Conservation (phyloP, 352 stramenopile species). For the Pythium myriotylum region DNA sequence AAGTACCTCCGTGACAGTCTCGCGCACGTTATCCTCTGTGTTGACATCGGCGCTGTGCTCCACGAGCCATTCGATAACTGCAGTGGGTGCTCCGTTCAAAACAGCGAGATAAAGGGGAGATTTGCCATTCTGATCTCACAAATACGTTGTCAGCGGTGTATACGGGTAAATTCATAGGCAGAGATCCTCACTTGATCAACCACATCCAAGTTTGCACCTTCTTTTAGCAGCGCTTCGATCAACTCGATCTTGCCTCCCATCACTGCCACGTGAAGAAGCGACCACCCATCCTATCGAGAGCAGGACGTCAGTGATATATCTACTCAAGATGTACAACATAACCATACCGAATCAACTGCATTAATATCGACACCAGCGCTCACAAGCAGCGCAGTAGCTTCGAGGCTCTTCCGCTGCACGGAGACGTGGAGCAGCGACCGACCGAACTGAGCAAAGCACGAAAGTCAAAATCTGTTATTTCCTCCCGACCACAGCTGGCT, state of each 20-base stretch:
- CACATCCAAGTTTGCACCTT: slow-evolving; percentile 5
- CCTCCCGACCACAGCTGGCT: too few relatives aligned
- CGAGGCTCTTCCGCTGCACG: slow-evolving; percentile 18
- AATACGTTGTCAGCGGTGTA: too few relatives aligned
- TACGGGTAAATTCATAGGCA: not conserved
- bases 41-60: slow-evolving; percentile 14
- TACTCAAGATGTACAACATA: too few relatives aligned
- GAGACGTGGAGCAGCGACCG: slow-evolving; percentile 21
- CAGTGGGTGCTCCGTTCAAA: slow-evolving; percentile 2
- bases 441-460: slow-evolving; percentile 14
- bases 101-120: slow-evolving; percentile 12
- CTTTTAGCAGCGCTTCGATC: slow-evolving; percentile 3
- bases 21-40: slow-evolving; percentile 9
- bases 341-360: slow-evolving; percentile 16
- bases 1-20: not conserved
- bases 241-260: slow-evolving; percentile 12
- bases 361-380: slow-evolving; percentile 18
- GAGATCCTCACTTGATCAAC: slow-evolving; percentile 5
- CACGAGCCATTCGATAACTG: slow-evolving; percentile 6
- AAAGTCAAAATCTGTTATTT: too few relatives aligned
- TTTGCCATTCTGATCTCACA: slow-evolving; percentile 14
- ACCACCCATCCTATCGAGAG: slow-evolving; percentile 19
- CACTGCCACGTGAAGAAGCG: slow-evolving; percentile 18
- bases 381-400: slow-evolving; percentile 8
- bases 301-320: not conserved